Evolutionary conservation across 2,329 filamentous ascomycete species (phyloP), one percentile per base, ranked within the genome.

Genomic region (Fusarium sp.): DNA sequence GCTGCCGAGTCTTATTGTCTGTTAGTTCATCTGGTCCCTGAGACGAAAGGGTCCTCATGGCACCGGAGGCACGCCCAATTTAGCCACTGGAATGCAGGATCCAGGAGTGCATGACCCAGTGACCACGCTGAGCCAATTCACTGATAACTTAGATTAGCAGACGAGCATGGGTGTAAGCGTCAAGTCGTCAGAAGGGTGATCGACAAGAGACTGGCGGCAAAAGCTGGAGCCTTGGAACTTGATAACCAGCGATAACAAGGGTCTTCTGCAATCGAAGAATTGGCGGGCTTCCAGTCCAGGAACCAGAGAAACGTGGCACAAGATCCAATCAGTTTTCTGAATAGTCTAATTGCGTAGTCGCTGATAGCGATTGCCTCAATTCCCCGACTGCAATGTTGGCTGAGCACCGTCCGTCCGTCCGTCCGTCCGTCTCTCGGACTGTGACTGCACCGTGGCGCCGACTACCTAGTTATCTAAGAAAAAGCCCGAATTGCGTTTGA

Each of bases 21-120:
- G 44, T 54, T 28, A 55, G 57, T 61, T 68, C 66, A 59, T 53
- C 65, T 42, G 59, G 66, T 70, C 39, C 65, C 66, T 60, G 66
- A 66, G 61, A 73, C 70, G 47, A 57, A 67, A 57, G 48, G 70
- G 58, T 45, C 22, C 58, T 59, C 41, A 44, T 48, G 45, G 33
- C 65, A 36, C 35, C 36, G 36, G 28, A 61, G 54, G 33, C 38
- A 67, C 60, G 55, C 38, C 56, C 47, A n/a, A n/a, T n/a, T n/a
- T n/a, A n/a, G n/a, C n/a, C n/a, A 65, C 58, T 74, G 75, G 75
- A 73, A 77, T 77, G 75, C 75, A 77, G 72, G 74, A 77, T 66
- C 62, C 68, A 77, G 75, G 75, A 76, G 75, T 77, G 74, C 75
- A 77, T 77, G 55, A 65, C 68, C 63, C 53, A 68, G 65, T 59